Evolutionary conservation across 2,329 filamentous ascomycete genomes (phyloP).

Genomic region (Paraconiothyrium brasiliense): DNA sequence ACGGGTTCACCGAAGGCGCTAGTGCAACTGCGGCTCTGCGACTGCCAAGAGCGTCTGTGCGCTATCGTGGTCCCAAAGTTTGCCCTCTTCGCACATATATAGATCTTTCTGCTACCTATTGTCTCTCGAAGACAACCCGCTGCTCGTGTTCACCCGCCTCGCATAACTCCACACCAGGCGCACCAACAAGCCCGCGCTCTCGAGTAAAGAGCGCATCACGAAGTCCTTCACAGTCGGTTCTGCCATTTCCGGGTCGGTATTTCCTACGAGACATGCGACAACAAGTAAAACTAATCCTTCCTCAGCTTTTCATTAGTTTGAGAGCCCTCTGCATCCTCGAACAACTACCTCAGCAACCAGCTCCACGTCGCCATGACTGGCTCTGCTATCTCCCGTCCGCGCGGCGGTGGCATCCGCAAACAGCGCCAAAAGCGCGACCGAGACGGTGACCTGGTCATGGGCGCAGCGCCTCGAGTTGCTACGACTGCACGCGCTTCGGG

Average conservation of each 20-base stretch:
- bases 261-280: background rate
- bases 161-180: background rate
- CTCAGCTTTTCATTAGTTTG: background rate
- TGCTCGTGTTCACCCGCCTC: background rate
- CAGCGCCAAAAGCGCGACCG: conserved; percentile 59
- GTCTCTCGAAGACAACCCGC: background rate
- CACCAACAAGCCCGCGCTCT: background rate
- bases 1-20: too few relatives aligned
- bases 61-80: background rate
- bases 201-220: background rate
- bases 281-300: background rate
- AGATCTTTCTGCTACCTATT: background rate
- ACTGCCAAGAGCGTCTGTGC: conserved; percentile 3
- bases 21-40: background rate
- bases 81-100: background rate
- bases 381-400: conserved; percentile 16
- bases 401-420: conserved; percentile 28
- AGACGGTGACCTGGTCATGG: conserved; percentile 72
- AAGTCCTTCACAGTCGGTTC: background rate
- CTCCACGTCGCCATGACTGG: conserved; percentile 13
- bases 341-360: background rate
- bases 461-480: conserved; percentile 47
- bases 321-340: background rate
- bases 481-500: conserved; percentile 11
- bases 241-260: conserved; percentile 7